Conservation (phyloP, 2,329 filamentous ascomycete species). For the Epichloe aotearoae region DNA sequence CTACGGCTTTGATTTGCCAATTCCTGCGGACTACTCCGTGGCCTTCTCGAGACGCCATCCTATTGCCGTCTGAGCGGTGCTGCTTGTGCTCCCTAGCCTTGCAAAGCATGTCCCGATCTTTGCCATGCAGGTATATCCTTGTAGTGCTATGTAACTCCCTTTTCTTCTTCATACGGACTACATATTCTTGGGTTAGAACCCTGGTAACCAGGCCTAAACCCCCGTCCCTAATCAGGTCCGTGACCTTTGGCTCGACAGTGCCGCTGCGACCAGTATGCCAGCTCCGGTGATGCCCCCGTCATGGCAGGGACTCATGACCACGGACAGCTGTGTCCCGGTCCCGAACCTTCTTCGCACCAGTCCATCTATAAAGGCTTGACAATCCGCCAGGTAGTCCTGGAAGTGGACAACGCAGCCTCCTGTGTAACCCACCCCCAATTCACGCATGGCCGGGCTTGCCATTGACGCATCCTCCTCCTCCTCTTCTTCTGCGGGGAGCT, state of each 20-base stretch:
- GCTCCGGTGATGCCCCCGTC: slow-evolving; percentile 50
- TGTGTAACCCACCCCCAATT: slow-evolving; percentile 66
- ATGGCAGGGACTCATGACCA: slow-evolving; percentile 42
- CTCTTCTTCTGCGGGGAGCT: slow-evolving; percentile 36
- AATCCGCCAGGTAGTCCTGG: slow-evolving; percentile 57
- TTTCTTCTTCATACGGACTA: background rate
- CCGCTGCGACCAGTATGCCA: slow-evolving; percentile 41
- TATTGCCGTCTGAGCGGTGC: too few species aligned
- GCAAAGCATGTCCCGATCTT: too few species aligned
- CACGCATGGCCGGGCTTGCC: slow-evolving; percentile 19
- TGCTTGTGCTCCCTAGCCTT: too few species aligned
- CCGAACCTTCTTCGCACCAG: slow-evolving; percentile 25
- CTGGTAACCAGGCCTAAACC: too few species aligned
- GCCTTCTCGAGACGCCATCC: too few species aligned
- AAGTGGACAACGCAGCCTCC: slow-evolving; percentile 72
- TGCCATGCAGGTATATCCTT: too few species aligned
- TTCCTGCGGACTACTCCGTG: too few species aligned
- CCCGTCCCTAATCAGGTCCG: background rate
- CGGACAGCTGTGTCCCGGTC: slow-evolving; percentile 22
- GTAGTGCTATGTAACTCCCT: background rate
- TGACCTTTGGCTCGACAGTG: slow-evolving; percentile 17
- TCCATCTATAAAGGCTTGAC: slow-evolving; percentile 52
- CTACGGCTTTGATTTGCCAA: too few species aligned
- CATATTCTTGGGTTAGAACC: too few species aligned
- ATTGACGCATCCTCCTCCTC: slow-evolving; percentile 8